Conservation (phyloP, 108 stramenopile species). For the Stephanodiscus minutulus region DNA sequence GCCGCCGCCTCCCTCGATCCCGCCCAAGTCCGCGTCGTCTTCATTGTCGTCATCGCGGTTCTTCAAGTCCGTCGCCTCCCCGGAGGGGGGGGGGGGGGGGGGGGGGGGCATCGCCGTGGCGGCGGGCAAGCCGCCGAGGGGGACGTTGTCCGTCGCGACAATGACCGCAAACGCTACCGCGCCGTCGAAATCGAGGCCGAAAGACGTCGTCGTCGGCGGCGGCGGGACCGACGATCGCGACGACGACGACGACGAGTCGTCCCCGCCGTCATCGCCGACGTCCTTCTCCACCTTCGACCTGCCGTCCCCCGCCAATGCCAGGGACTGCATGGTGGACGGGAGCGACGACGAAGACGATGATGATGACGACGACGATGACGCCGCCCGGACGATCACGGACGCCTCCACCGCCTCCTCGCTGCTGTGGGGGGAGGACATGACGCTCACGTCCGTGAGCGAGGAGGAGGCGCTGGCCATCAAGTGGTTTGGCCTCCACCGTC, state of each 20-base stretch:
- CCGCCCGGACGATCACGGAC: conserved; percentile 17
- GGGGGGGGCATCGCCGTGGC: too few relatives aligned
- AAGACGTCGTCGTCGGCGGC: too few relatives aligned
- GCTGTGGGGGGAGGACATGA: conserved; percentile 51
- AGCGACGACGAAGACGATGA: too few relatives aligned
- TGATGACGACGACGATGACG: background rate
- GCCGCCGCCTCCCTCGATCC: too few relatives aligned
- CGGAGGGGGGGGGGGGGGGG: too few relatives aligned
- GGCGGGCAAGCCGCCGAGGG: too few relatives aligned
- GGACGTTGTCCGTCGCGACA: too few relatives aligned
- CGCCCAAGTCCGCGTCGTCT: too few relatives aligned
- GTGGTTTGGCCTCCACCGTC: background rate
- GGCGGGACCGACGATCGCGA: background rate
- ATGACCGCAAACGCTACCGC: too few relatives aligned
- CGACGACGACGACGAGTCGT: background rate
- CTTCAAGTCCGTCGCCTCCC: too few relatives aligned
- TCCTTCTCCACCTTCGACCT: conserved; percentile 8
- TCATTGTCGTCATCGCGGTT: too few relatives aligned
- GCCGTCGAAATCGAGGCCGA: too few relatives aligned
- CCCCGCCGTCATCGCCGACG: conserved; percentile 14
- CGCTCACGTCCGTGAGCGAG: conserved; percentile 43
- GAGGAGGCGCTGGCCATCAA: conserved; percentile 41
- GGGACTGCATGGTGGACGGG: background rate
- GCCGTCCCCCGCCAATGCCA: background rate
- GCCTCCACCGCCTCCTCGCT: conserved; percentile 49